These are phyloP conservation scores for Meyerozyma elateridarum DNA, from an alignment of 1,139 yeast genomes.

Conservation along the genomic window DNA sequence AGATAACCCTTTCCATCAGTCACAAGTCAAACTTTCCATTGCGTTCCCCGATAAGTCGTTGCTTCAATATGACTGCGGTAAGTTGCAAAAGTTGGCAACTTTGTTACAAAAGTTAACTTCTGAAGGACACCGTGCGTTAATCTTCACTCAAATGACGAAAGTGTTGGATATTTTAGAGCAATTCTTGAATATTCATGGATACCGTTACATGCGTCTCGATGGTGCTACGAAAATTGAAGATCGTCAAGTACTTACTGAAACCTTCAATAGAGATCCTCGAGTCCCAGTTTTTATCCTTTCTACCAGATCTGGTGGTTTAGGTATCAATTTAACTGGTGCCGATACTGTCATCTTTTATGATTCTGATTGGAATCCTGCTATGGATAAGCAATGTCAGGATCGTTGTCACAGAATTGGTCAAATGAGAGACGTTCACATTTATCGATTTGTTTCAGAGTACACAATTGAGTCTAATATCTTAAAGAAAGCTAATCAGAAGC, in stretches of 20 bases:
- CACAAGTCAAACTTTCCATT: slow-evolving; percentile 83
- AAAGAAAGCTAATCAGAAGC: slow-evolving; percentile 91
- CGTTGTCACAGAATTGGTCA: slow-evolving; percentile 99
- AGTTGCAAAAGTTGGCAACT: slow-evolving; percentile 76
- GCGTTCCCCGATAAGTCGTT: slow-evolving; percentile 95
- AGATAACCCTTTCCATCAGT: slow-evolving; percentile 65
- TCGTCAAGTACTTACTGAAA: slow-evolving; percentile 88
- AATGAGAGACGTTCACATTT: slow-evolving; percentile 94
- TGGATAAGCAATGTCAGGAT: slow-evolving; percentile 99
- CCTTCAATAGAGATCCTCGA: slow-evolving; percentile 80
- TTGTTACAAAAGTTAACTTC: slow-evolving; percentile 74
- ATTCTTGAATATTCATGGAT: slow-evolving; percentile 90
- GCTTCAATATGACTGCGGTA: slow-evolving; percentile 95
- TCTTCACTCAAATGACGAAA: slow-evolving; percentile 97
- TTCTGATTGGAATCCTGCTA: slow-evolving; percentile 99
- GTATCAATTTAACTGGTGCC: slow-evolving; percentile 96
- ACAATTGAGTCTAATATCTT: slow-evolving; percentile 95
- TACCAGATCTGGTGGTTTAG: slow-evolving; percentile 96
- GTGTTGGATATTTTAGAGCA: slow-evolving; percentile 92
- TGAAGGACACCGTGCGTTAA: slow-evolving; percentile 88
- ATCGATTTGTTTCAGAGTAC: slow-evolving; percentile 91
- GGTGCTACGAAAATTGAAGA: slow-evolving; percentile 98
- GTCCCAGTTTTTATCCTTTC: slow-evolving; percentile 91
- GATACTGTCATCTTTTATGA: slow-evolving; percentile 99
- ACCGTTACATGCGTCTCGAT: slow-evolving; percentile 89